Conservation (phyloP, 208 protist species). For the Zelonia costaricensis region DNA sequence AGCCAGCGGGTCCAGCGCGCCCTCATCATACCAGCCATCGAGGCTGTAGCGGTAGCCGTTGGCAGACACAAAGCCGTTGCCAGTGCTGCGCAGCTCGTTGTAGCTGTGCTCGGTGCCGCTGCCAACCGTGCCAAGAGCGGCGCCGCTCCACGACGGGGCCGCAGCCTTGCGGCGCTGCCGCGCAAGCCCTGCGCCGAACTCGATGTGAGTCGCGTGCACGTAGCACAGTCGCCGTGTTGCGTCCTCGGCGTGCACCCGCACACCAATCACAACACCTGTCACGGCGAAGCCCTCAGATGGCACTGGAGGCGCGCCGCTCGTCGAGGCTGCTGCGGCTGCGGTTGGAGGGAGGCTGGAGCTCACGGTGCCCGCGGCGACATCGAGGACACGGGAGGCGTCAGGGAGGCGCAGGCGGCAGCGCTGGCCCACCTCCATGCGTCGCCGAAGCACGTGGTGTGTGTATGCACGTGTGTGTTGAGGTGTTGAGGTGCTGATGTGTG, state of each 20-base stretch:
- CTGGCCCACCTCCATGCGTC: constrained; percentile 41
- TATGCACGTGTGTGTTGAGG: constrained; percentile 2
- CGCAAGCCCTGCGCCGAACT: constrained; percentile 22
- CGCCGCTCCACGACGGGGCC: constrained; percentile 25
- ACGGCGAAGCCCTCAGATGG: constrained; percentile 22
- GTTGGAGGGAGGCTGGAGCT: neutral
- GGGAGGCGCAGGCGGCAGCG: constrained; percentile 29
- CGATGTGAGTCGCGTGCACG: constrained; percentile 46
- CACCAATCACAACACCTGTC: constrained; percentile 41
- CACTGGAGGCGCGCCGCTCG: neutral
- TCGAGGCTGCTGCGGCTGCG: neutral
- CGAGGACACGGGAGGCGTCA: neutral
- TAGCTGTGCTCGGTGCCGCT: constrained; percentile 28
- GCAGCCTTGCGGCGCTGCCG: constrained; percentile 16
- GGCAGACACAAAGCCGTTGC: constrained; percentile 35
- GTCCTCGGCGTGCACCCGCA: constrained; percentile 54
- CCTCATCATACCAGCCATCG: constrained; percentile 72
- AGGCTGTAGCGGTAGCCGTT: constrained; percentile 68
- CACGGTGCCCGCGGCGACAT: too few relatives aligned
- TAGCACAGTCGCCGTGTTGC: constrained; percentile 46
- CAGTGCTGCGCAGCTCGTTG: constrained; percentile 28
- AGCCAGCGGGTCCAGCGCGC: neutral
- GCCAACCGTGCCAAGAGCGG: constrained; percentile 5
- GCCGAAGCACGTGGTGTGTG: neutral
- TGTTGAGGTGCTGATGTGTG: neutral